Evolutionary conservation across 306 rosid species (phyloP), one percentile per base, ranked within the genome.

Genomic region (Geum urbanum): DNA sequence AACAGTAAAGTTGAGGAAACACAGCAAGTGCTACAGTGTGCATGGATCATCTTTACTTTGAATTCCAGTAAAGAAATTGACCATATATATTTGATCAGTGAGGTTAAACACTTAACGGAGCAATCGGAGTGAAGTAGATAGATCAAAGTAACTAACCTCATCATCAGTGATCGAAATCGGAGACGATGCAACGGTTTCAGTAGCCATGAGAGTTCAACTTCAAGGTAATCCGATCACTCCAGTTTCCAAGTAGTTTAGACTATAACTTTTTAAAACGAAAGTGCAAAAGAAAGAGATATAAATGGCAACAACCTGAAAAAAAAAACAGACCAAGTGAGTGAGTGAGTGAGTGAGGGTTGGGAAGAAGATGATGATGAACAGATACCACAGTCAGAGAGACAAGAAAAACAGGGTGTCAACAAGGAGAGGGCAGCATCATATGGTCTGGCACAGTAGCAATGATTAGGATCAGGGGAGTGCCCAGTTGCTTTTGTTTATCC

Each of bases 391-490:
- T 16, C 69, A 14, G 69, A 51, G 16, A 53, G 70, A 70, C 71
- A 80, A 77, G 78, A 54, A 82, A 70, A 81, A 77, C 81, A 63
- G 82, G 83, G 70, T 85, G 89, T 82, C 84, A 77, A 49, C 66
- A 88, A 77, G 88, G 81, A 32, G 37, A 32, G 37, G 86, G 82
- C 86, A 78, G 82, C 87, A 73, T 80, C 90, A 86, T 85, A 82
- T 86, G 88, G 87, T 75, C 81, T 78, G 87, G 73, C 80, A 53
- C 60, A 68, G 40, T 80, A 74, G 85, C 83, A 87, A 86, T 90
- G 84, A 87, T 90, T 86, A 63, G 66, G 83, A 78, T 74, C 76
- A 22, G 24, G 61, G 67, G 64, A 35, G 37, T 32, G 37, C 65
- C 19, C 52, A 58, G 81, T 72, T 74, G 69, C 74, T 83, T 64